phyloP scores from a whole-genome alignment of 2,329 filamentous ascomycete genomes.

The Fusarium falciforme region DNA sequence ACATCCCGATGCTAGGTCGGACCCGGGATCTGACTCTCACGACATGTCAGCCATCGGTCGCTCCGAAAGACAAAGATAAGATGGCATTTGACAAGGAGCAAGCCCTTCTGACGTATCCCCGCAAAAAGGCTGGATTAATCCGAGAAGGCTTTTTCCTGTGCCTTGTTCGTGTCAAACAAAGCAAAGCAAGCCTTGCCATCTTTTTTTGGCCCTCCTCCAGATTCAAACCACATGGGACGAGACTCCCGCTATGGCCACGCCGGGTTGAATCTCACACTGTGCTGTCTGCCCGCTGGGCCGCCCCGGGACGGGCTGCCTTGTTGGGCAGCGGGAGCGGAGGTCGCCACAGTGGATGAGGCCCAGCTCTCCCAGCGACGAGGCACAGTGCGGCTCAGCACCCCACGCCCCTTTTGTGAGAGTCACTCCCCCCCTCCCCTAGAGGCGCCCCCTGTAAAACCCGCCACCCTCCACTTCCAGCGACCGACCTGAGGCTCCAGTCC shows the following conservation, averaged over 20 bases:
- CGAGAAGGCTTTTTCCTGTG: constrained; percentile 1
- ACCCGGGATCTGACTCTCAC: not conserved
- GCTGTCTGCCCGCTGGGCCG: not conserved
- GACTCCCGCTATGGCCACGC: constrained; percentile 12
- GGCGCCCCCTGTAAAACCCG: constrained; percentile 3
- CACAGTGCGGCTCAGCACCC: constrained; percentile 22
- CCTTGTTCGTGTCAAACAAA: constrained; percentile 16
- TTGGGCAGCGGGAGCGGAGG: constrained; percentile 6
- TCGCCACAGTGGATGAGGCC: constrained; percentile 33
- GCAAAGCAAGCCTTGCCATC: not conserved
- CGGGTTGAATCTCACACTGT: constrained; percentile 1
- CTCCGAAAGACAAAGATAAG: constrained; percentile 16
- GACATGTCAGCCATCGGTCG: constrained; percentile 12
- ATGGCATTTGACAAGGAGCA: constrained; percentile 11
- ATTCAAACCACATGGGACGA: constrained; percentile 18
- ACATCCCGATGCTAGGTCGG: not conserved
- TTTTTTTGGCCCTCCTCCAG: not conserved
- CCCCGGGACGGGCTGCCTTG: constrained; percentile 21
- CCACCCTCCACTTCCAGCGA: constrained; percentile 14
- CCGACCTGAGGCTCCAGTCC: constrained; percentile 35
- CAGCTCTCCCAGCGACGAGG: constrained; percentile 1
- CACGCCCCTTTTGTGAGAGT: not conserved
- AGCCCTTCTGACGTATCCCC: constrained; percentile 17
- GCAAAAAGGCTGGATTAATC: constrained; percentile 25
- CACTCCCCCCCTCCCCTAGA: constrained; percentile 2